Conservation (phyloP, 148 eudicot genomes). For the Heliamphora exappendiculata region DNA sequence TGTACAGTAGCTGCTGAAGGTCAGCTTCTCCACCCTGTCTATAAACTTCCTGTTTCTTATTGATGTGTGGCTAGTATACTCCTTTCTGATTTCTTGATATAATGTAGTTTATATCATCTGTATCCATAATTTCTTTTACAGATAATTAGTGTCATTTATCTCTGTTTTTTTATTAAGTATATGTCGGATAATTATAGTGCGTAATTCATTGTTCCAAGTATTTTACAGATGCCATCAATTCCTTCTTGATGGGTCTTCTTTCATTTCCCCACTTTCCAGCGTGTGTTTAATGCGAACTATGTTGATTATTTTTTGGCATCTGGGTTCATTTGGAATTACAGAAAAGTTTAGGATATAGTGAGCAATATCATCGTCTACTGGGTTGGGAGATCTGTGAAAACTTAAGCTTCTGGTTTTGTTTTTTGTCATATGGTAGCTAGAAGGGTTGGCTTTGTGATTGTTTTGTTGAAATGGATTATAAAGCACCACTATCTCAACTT, state of each 20-base stretch:
- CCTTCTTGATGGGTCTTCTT: background rate
- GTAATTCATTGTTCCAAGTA: too few species aligned
- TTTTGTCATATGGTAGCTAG: background rate
- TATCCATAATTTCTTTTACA: background rate
- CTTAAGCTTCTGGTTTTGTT: background rate
- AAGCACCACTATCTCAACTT: too few species aligned
- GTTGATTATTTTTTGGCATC: background rate
- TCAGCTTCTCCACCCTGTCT: constrained; percentile 12
- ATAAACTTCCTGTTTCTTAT: background rate
- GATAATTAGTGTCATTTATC: background rate
- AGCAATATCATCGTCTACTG: background rate
- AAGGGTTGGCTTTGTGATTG: background rate
- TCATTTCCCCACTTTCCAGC: too few species aligned
- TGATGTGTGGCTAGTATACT: background rate
- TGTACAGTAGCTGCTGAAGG: constrained; percentile 97
- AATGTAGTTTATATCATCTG: background rate
- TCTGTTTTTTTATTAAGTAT: too few species aligned
- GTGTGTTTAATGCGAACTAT: background rate
- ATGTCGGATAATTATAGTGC: background rate
- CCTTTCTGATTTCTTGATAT: background rate
- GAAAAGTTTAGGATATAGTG: background rate
- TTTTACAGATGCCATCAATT: background rate
- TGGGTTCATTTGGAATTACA: background rate
- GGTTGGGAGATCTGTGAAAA: background rate
- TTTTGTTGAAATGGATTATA: background rate